phyloP scores from a whole-genome alignment of 208 protist species.

The Leishmania turanica region DNA sequence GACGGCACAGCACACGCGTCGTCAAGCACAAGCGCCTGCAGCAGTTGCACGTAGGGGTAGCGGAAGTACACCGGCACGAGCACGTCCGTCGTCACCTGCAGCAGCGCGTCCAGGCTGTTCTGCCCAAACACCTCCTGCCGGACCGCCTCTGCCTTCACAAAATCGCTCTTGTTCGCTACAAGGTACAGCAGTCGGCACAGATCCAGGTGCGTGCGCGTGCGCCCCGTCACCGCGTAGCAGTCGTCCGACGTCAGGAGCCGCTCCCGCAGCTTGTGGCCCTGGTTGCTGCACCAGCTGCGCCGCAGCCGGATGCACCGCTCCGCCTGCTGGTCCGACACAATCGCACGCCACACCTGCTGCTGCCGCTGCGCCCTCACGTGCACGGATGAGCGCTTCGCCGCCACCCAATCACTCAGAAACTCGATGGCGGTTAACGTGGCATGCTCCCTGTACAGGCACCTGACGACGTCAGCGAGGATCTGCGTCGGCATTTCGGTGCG shows the following conservation, averaged over 20 bases:
- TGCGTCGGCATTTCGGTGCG: slow-evolving; percentile 14
- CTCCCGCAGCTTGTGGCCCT: slow-evolving; percentile 39
- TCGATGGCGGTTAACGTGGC: slow-evolving; percentile 18
- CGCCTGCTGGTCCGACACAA: slow-evolving; percentile 38
- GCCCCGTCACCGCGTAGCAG: slow-evolving; percentile 40
- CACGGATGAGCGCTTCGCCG: slow-evolving; percentile 2
- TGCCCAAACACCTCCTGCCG: slow-evolving; percentile 48
- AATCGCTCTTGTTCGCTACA: slow-evolving; percentile 41
- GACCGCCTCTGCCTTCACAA: slow-evolving; percentile 56
- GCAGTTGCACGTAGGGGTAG: slow-evolving; percentile 32
- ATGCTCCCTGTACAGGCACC: slow-evolving; percentile 33
- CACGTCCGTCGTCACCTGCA: slow-evolving; percentile 41
- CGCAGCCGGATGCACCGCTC: slow-evolving; percentile 46
- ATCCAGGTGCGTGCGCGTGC: slow-evolving; percentile 32
- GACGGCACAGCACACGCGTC: slow-evolving; percentile 28
- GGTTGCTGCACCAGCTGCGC: slow-evolving; percentile 43
- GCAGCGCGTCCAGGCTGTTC: slow-evolving; percentile 42
- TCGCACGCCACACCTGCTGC: slow-evolving; percentile 24
- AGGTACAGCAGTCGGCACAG: slow-evolving; percentile 41
- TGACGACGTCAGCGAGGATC: slow-evolving; percentile 32
- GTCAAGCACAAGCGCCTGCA: slow-evolving; percentile 47
- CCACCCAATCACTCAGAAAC: slow-evolving; percentile 43
- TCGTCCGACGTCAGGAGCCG: slow-evolving; percentile 36
- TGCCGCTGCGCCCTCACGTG: slow-evolving; percentile 26
- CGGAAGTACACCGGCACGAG: slow-evolving; percentile 48